Evolutionary conservation across 2,329 filamentous ascomycete species (phyloP), one percentile per base, ranked within the genome.

Genomic region (Epichloe brachyelytri): DNA sequence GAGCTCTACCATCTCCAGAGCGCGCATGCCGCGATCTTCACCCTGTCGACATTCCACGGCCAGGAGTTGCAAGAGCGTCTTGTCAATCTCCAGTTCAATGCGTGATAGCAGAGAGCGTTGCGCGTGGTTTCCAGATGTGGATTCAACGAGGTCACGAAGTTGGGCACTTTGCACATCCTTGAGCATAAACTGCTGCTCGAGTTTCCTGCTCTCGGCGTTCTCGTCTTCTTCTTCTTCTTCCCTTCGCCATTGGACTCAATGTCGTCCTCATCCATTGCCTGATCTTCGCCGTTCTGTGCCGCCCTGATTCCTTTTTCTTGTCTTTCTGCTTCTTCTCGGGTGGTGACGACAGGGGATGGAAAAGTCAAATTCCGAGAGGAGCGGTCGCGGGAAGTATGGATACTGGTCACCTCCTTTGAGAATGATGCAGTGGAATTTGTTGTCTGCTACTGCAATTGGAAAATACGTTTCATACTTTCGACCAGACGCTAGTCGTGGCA

Each of bases 371-470:
- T 98, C 93, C 41, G 85, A 90, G 37, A 98, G 82, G 38, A 96
- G 73, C 2, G 88, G 90, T 10, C 86, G 83, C 11, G 88, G 93
- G 70, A 91, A 97, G 71, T 93, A 96, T 0, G 91, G 90, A 62
- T 96, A 88, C 62, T 85, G 80, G 63, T 98, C 93, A 37, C 86
- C 86, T 55, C 93, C 93, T 70, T 98, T 98, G 63, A 98, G 82
- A 60, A 98, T 97, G 69, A 98, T 96, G 71, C 94, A 98, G 74
- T 97, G 91, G 68, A 98, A 98, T 62, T 86, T 91, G 62, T 86
- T 78, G 60, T 90, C 82, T 2, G 91, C 88, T 1, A 97, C 90
- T 1, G 93, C 93, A 34, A 98, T 88, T 1, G 93, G 93, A 79
- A 90, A 98, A 72, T 98, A 98, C 0, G 76, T 80, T 68, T 98